phyloP scores from a whole-genome alignment of 1,284 basidiomycete genomes.

The Irpex sp. region DNA sequence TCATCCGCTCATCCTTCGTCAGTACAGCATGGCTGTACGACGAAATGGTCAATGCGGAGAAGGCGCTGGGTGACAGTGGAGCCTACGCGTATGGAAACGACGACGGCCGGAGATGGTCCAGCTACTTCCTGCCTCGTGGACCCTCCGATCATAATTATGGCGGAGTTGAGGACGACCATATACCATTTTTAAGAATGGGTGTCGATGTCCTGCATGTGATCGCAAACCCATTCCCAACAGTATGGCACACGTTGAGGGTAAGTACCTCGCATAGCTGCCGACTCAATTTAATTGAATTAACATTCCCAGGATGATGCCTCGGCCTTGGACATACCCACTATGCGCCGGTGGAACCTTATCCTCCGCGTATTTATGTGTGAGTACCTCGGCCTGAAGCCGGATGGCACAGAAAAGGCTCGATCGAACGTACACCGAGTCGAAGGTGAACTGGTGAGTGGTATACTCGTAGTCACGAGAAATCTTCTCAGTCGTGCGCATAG shows the following conservation, averaged over 20 bases:
- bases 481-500: background rate
- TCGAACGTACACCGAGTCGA: background rate
- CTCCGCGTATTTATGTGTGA: slow-evolving; percentile 87
- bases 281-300: background rate
- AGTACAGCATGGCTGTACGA: slow-evolving; percentile 92
- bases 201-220: slow-evolving; percentile 93
- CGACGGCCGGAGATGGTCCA: slow-evolving; percentile 40
- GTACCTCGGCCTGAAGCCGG: slow-evolving; percentile 76
- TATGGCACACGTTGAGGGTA: slow-evolving; percentile 87
- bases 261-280: slow-evolving; percentile 19
- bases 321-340: slow-evolving; percentile 82
- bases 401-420: slow-evolving; percentile 7
- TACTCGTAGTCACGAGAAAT: background rate
- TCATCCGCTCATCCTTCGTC: slow-evolving; percentile 76
- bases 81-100: slow-evolving; percentile 47
- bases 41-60: slow-evolving; percentile 65
- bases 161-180: slow-evolving; percentile 91
- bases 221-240: slow-evolving; percentile 82
- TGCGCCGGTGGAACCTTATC: slow-evolving; percentile 88
- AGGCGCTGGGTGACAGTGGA: slow-evolving; percentile 58
- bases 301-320: slow-evolving; percentile 76
- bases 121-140: slow-evolving; percentile 59
- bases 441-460: slow-evolving; percentile 13
- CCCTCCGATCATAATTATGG: slow-evolving; percentile 40
- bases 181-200: slow-evolving; percentile 84